These are phyloP conservation scores for Pestalotiopsis sp. DNA, from an alignment of 2,329 filamentous ascomycete genomes.

Conservation along the genomic window DNA sequence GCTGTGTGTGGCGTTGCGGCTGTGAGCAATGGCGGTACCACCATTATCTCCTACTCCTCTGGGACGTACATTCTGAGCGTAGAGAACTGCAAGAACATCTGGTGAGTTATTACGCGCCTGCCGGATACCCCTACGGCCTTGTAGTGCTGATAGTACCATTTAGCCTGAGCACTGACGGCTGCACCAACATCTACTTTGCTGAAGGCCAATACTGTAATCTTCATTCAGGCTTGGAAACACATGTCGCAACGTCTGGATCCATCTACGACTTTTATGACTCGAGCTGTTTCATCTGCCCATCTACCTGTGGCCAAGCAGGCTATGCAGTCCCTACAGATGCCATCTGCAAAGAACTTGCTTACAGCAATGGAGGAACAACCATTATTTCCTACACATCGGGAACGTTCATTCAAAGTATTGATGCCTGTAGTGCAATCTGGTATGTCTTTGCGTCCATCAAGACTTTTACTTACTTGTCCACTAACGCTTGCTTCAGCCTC, in stretches of 20 bases:
- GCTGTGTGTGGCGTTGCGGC: not conserved
- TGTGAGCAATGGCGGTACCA: not conserved
- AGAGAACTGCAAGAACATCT: not conserved
- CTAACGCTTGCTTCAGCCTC: not conserved
- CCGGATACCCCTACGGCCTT: too few species aligned
- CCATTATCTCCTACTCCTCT: not conserved
- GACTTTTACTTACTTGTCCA: not conserved
- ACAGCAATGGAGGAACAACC: not conserved
- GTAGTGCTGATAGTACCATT: not conserved
- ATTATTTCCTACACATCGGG: not conserved
- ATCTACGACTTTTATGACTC: not conserved
- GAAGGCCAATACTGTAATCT: not conserved
- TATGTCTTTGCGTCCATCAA: not conserved
- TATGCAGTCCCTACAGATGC: not conserved
- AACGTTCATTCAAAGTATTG: not conserved
- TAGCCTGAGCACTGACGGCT: not conserved
- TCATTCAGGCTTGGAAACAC: not conserved
- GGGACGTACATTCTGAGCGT: not conserved
- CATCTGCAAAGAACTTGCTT: not conserved
- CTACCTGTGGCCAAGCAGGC: not conserved
- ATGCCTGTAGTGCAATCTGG: not conserved
- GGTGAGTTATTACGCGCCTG: too few species aligned
- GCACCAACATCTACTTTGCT: conserved; percentile 1
- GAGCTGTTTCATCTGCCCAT: not conserved
- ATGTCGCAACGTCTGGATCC: not conserved